Conservation (phyloP, 768 basidiomycete genomes). For the Mycena latifolia region DNA sequence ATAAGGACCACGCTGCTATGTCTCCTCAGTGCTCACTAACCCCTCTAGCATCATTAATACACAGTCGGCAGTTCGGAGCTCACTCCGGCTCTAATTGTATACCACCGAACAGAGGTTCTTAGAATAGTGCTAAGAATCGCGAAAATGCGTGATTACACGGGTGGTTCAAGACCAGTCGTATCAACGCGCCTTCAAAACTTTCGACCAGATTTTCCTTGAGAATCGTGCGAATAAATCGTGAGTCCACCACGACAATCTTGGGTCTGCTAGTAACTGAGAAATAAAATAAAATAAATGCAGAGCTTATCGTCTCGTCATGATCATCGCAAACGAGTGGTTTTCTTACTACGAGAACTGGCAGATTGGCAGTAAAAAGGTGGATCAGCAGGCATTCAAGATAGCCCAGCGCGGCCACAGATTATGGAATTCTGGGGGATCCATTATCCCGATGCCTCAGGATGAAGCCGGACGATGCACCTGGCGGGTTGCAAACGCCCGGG, state of each 20-base stretch:
- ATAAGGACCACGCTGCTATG: no score
- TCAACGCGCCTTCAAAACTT: conserved; percentile 33
- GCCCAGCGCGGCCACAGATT: conserved; percentile 14
- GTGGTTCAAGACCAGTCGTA: no score
- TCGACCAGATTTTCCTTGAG: conserved; percentile 34
- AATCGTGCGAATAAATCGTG: conserved; percentile 31
- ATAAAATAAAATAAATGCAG: neutral
- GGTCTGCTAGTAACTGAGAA: neutral
- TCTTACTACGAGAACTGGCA: conserved; percentile 28
- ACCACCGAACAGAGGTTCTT: no score
- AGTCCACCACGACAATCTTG: neutral
- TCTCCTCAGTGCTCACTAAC: no score
- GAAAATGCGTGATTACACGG: no score
- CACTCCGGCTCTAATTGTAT: no score
- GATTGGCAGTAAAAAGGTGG: conserved; percentile 2
- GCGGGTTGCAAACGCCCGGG: conserved; percentile 6
- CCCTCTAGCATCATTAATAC: no score
- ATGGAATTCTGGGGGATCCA: conserved; percentile 11
- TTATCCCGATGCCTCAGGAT: neutral
- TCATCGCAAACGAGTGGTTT: conserved; percentile 29
- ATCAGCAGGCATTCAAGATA: conserved; percentile 14
- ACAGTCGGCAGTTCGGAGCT: no score
- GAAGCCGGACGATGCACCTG: neutral
- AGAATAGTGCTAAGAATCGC: no score
- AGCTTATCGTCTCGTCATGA: conserved; percentile 25